Base-by-base conservation (phyloP, 2,329 filamentous ascomycete genomes). In the Cordyceps farinosa region DNA sequence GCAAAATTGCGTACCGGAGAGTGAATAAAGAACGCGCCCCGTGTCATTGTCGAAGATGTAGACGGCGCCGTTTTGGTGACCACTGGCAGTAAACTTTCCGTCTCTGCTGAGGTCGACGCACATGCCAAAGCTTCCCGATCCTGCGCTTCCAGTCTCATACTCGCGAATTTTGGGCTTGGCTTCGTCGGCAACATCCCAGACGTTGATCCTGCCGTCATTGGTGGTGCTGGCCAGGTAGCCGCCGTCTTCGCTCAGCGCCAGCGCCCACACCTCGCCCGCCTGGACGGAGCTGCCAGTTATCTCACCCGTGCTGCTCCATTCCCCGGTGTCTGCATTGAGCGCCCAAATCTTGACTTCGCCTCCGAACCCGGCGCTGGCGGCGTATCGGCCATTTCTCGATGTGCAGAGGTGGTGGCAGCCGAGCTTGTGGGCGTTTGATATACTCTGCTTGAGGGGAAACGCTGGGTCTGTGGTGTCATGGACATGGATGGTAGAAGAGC, bases 11-110 rank as follows among this genome's bases (percentile, higher is more conserved):
- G 65, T 78, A 90, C 90, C 89, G 61, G 91, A 88, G 30, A 99
- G 80, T 8, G 92, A 95, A 76, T 97, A 94, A 13, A 91, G 82
- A 69, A 99, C 86, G 61, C 91, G 86, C 3, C 91, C 91, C 0
- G 90, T 92, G 69, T 92, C 89, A 71, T 97, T 98, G 79, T 92
- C 93, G 82, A 98, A 99, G 66, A 99, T 87, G 77, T 97, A 97
- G 66, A 98, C 85, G 13, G 87, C 88, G 17, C 95, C 95, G 70
- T 90, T 97, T 74, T 97, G 90, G 76, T 99, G 94, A 0, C 95
- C 95, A 59, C 90, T 96, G 4, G 93, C 94, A 36, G 93, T 96
- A 75, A 92, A 90, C 66, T 86, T 88, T 60, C 93, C 94, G 74
- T 99, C 90, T 27, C 79, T 76, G 69, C 85, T 88, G 74, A 98